Percentiles rank a stretch among this genome's conserved stretches.
phyloP scores from a whole-genome alignment of 106 monocot species.

The Dendrobium chrysotoxum region DNA sequence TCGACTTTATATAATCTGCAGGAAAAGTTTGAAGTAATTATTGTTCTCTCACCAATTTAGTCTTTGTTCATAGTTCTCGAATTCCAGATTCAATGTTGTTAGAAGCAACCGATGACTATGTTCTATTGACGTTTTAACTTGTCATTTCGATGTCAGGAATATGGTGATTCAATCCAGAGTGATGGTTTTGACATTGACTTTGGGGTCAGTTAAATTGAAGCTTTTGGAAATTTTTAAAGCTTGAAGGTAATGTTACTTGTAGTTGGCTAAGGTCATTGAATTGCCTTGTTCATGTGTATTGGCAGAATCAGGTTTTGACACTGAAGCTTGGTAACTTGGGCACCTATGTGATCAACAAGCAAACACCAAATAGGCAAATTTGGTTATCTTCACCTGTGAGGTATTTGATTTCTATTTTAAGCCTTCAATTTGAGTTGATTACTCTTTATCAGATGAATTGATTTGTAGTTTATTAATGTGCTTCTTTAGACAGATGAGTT shows the following conservation, averaged over 20 bases:
- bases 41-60: neutral
- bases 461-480: neutral
- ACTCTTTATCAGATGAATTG: neutral
- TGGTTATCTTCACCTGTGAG: slow-evolving; percentile 98
- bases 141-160: slow-evolving; percentile 49
- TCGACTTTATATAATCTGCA: slow-evolving; percentile 56
- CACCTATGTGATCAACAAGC: slow-evolving; percentile 96
- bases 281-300: neutral
- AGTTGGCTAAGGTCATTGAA: slow-evolving; percentile 2
- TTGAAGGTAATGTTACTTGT: neutral
- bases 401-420: slow-evolving; percentile 28
- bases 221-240: neutral
- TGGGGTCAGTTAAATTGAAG: slow-evolving; percentile 58
- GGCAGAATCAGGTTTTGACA: slow-evolving; percentile 92
- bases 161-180: slow-evolving; percentile 76
- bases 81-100: neutral
- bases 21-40: slow-evolving; percentile 75
- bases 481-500: neutral
- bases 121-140: neutral
- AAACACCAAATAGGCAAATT: slow-evolving; percentile 94
- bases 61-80: neutral
- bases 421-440: neutral
- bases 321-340: slow-evolving; percentile 76
- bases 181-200: slow-evolving; percentile 96
- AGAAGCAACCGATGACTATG: neutral